phyloP scores from a whole-genome alignment of 805 yeast species.

The Zygosaccharomyces gambellarensis region DNA sequence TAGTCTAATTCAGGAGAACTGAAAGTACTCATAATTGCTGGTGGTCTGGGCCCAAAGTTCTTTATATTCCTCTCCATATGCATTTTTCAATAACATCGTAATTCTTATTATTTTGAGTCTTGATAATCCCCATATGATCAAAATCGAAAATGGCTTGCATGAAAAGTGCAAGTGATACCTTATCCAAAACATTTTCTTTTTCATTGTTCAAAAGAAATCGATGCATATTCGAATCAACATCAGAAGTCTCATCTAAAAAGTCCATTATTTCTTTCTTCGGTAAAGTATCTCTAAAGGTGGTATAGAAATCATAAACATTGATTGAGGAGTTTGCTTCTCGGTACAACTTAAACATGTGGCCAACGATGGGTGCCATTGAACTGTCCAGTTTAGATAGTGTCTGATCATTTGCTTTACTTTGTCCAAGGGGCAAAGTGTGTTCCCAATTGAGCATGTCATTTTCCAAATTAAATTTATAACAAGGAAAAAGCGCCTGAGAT shows the following conservation, averaged over 20 bases:
- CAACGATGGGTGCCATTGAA: constrained; percentile 47
- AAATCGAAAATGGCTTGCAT: constrained; percentile 69
- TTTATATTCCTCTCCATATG: constrained; percentile 34
- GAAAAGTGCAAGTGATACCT: constrained; percentile 63
- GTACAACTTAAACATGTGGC: constrained; percentile 59
- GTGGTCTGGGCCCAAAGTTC: neutral
- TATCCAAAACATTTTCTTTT: constrained; percentile 50
- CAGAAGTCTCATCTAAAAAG: constrained; percentile 26
- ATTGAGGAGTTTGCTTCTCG: constrained; percentile 72
- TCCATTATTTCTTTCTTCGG: constrained; percentile 29
- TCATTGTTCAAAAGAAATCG: constrained; percentile 25
- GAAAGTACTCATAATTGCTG: too few relatives aligned
- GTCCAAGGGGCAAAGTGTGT: constrained; percentile 18
- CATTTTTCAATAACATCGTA: constrained; percentile 31
- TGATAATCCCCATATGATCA: constrained; percentile 61
- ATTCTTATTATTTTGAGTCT: constrained; percentile 44
- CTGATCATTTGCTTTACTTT: constrained; percentile 5
- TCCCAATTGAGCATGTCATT: constrained; percentile 33
- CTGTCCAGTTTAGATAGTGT: constrained; percentile 31
- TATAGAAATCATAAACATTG: constrained; percentile 63
- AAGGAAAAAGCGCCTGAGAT: constrained; percentile 32
- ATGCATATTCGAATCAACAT: constrained; percentile 25
- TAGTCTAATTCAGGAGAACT: too few relatives aligned
- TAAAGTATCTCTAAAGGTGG: constrained; percentile 54
- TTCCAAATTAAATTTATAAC: constrained; percentile 29